These are phyloP conservation scores for Lepiota brunneoincarnata DNA, from an alignment of 768 basidiomycete genomes.

Conservation along the genomic window DNA sequence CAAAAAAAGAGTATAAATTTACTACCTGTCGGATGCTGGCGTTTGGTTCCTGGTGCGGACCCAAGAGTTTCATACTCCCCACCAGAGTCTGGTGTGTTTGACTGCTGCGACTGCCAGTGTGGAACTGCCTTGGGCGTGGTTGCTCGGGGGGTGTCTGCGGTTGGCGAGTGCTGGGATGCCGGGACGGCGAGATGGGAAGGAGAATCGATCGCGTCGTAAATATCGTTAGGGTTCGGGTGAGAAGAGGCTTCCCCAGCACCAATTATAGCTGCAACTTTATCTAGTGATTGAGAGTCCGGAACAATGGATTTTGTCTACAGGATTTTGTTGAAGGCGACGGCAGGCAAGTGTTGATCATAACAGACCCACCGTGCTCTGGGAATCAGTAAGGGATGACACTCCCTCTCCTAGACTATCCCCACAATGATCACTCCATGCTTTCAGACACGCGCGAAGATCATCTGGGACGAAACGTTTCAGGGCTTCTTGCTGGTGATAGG, in stretches of 20 bases:
- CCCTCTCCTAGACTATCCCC: conserved; percentile 47
- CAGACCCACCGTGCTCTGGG: conserved; percentile 9
- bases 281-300: conserved; percentile 8
- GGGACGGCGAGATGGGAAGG: background rate
- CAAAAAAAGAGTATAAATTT: too few relatives aligned
- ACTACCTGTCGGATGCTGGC: too few relatives aligned
- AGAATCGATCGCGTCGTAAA: background rate
- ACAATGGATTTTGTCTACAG: conserved; percentile 4
- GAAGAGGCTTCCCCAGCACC: background rate
- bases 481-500: conserved; percentile 43
- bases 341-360: background rate
- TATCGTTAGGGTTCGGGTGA: background rate
- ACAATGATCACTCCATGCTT: conserved; percentile 43
- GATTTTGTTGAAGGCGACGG: background rate
- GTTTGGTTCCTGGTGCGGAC: too few relatives aligned
- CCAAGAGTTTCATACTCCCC: too few relatives aligned
- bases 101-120: background rate
- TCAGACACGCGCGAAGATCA: conserved; percentile 41
- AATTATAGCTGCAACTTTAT: background rate
- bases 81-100: too few relatives aligned
- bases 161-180: background rate
- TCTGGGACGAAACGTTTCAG: conserved; percentile 37
- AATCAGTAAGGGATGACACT: conserved; percentile 32
- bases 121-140: background rate
- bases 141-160: background rate